Evolutionary conservation across 2,329 filamentous ascomycete species (phyloP).

Genomic region (Epichloe gansuensis): DNA sequence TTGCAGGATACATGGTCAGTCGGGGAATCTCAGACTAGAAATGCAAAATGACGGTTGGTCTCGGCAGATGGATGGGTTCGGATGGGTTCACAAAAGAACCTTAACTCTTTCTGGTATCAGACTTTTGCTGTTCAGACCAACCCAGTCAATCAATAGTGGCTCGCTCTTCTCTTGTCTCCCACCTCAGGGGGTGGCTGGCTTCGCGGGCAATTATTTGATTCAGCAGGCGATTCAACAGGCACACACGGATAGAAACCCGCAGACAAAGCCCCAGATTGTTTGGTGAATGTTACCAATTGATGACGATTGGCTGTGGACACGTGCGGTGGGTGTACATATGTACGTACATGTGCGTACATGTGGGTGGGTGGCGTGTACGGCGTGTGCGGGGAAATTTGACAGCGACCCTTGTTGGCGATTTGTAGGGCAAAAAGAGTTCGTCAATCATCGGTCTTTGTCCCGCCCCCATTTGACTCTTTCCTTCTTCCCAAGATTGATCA

Average conservation of each 20-base stretch:
- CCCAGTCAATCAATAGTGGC: no score
- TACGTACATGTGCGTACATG: no score
- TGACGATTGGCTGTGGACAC: background rate
- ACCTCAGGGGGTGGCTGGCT: no score
- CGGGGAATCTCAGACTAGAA: background rate
- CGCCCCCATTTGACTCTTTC: conserved; percentile 1
- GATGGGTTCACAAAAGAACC: background rate
- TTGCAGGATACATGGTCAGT: no score
- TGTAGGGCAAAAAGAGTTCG: background rate
- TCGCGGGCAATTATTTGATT: no score
- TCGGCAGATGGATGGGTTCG: background rate
- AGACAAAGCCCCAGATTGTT: background rate
- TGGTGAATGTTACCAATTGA: no score
- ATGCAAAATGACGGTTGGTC: background rate
- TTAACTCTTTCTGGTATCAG: background rate
- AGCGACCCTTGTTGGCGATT: background rate
- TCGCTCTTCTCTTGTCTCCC: no score
- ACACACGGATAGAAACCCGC: background rate
- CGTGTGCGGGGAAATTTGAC: background rate
- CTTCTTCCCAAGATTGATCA: background rate
- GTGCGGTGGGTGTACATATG: background rate
- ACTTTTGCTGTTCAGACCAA: background rate
- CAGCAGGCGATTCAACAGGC: no score
- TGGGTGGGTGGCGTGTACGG: no score
- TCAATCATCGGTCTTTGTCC: conserved; percentile 7